Base-by-base conservation (phyloP, 495 filamentous ascomycete genomes). In the Penicillium paradoxum region DNA sequence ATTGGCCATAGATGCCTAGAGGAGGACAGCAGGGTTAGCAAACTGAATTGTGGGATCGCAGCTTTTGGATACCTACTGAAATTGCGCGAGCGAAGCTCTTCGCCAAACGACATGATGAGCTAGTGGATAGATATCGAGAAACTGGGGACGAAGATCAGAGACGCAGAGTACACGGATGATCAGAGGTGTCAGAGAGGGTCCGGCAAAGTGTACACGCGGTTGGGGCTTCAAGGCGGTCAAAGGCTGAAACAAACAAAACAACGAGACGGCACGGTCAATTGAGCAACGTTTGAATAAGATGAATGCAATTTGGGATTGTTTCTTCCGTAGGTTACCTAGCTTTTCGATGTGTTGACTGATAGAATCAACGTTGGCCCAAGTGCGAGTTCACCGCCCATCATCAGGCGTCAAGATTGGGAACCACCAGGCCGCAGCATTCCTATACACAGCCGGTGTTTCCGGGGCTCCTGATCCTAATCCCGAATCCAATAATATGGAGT, bases 1-100 rank as follows among this genome's bases (percentile, higher is more conserved):
- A 98, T 95, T 98, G 93, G 68, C 88, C 93, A 67, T 98, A 98
- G 75, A 98, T 98, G 81, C 95, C 93, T 98, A 67, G 34, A 47
- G 30, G n/a, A 36, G 54, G 57, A 32, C 15, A 49, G 59, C 52
- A 54, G 50, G 49, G 58, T 76, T 62, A 76, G 74, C 62, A 50
- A 40, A 30, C 32, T 49, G 49, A 62, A 64, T 59, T 52, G 53
- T 50, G 32, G 58, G 42, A 50, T 51, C 17, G 45, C 42, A 46
- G 40, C 36, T 33, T 45, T 50, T 44, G 40, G 49, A 49, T 45
- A 54, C 93, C 75, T 82, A 97, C 95, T 97, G 81, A 97, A 99
- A 77, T 99, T 99, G 70, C 93, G 82, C 58, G 90, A 89, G 67
- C 83, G 86, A 66, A 99, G 90, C 80, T 97, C 93, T 68, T 81